Base-by-base conservation (phyloP, 2,329 filamentous ascomycete species). In the Microcyclosporella mali region DNA sequence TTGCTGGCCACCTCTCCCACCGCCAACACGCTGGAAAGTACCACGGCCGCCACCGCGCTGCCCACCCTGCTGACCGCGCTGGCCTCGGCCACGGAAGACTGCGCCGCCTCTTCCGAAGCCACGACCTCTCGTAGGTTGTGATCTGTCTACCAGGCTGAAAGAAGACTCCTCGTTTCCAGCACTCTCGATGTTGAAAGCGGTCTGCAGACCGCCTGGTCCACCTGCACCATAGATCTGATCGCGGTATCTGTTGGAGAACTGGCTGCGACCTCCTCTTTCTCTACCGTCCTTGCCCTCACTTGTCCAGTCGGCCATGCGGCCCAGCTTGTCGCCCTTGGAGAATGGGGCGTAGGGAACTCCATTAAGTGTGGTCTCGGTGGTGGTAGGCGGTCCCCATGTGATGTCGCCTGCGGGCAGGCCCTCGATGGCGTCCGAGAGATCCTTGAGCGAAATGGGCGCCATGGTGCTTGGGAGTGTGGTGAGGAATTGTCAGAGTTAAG, bases 271-370 rank as follows among this genome's bases (percentile, higher is more conserved):
- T 56, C 85, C 84, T 61, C 88, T 75, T 33, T 53, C 56, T 48
- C 92, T 87, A 42, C 73, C 64, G 56, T 81, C 78, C 71, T 95
- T 95, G 66, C 85, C 82, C 64, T 95, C 92, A 36, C 81, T 64
- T 14, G 89, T 94, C 92, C 92, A 98, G 75, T 98, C 92, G 49
- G 92, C 92, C 89, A 98, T 97, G 67, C 92, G 89, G 63, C 92
- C 92, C 47, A 98, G 77, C 78, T 95, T 97, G 75, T 98, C 92
- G 66, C 88, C 88, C 72, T 98, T 98, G 56, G 89, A 95, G 75
- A 92, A 98, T 49, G 92, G 92, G 58, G 92, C 92, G 68, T 95
- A 98, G 30, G 92, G 92, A 37, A 97, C 88, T 65, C 92, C 92
- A 65, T 94, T 83, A 60, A 97, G 79, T 50, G 86, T 95, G 52